Evolutionary conservation across 495 filamentous ascomycete species (phyloP).

Genomic region (Copromyces sp.): DNA sequence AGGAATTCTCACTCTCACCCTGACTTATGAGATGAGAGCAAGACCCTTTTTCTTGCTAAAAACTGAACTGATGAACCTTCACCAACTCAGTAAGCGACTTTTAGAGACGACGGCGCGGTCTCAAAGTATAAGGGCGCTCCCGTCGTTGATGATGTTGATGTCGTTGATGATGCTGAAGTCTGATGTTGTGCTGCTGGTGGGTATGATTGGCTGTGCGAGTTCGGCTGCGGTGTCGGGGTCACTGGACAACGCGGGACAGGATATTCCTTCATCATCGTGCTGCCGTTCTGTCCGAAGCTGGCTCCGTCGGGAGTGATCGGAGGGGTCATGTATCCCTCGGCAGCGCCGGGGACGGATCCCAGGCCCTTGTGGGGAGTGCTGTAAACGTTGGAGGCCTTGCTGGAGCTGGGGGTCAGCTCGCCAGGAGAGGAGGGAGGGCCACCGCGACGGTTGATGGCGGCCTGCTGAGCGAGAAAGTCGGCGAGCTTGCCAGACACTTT

Average conservation of each 20-base stretch:
- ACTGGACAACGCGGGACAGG: constrained; percentile 40
- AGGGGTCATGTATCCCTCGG: constrained; percentile 82
- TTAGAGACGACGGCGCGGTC: neutral
- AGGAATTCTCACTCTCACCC: neutral
- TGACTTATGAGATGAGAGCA: neutral
- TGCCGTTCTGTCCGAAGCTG: constrained; percentile 40
- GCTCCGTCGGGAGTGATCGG: constrained; percentile 90
- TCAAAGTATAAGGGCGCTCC: constrained; percentile 23
- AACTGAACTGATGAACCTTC: neutral
- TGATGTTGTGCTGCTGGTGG: constrained; percentile 17
- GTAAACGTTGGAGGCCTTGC: constrained; percentile 49
- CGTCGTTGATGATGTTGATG: constrained; percentile 1
- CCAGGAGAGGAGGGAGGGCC: constrained; percentile 60
- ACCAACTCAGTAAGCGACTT: neutral
- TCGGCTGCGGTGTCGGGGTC: constrained; percentile 39
- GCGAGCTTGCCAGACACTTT: constrained; percentile 72
- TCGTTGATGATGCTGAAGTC: neutral
- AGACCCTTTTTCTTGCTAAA: neutral
- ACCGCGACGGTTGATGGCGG: constrained; percentile 50
- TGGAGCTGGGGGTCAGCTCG: constrained; percentile 35
- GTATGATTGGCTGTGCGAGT: constrained; percentile 11
- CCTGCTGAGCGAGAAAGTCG: constrained; percentile 77
- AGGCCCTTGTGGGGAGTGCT: constrained; percentile 81
- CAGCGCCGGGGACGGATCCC: constrained; percentile 48
- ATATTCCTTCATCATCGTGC: constrained; percentile 37